These are phyloP conservation scores for Sanghuangporus sanghuang DNA, from an alignment of 1,284 basidiomycete genomes.

Conservation along the genomic window DNA sequence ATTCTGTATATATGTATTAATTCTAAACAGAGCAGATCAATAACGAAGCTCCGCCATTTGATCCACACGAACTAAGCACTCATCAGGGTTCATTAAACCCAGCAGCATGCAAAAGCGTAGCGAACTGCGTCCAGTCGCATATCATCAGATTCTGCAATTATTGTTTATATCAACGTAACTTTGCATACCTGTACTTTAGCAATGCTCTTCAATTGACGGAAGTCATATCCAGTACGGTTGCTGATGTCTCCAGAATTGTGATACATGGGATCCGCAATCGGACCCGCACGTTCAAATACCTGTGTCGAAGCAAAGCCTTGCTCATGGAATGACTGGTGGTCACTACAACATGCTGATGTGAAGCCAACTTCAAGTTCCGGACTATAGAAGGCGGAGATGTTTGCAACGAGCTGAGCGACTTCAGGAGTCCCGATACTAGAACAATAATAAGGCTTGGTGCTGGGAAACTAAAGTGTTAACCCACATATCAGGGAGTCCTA, in stretches of 20 bases:
- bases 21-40: no score
- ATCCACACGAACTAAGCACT: not conserved
- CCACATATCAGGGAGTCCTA: constrained; percentile 59
- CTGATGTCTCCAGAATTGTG: constrained; percentile 81
- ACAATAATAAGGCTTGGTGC: not conserved
- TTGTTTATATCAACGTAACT: not conserved
- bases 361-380: constrained; percentile 79
- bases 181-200: constrained; percentile 74
- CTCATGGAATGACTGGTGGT: constrained; percentile 82
- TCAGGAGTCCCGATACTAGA: constrained; percentile 72
- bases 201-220: constrained; percentile 73
- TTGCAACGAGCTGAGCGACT: constrained; percentile 68
- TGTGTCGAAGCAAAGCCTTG: constrained; percentile 81
- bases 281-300: constrained; percentile 78
- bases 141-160: not conserved
- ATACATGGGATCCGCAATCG: constrained; percentile 82
- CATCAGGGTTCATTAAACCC: constrained; percentile 17
- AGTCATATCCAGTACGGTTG: constrained; percentile 72
- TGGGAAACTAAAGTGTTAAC: not conserved
- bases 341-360: constrained; percentile 80
- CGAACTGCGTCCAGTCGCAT: constrained; percentile 16
- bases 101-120: constrained; percentile 22
- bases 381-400: constrained; percentile 70
- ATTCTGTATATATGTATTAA: no score
- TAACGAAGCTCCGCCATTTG: no score